Evolutionary conservation across 2,329 filamentous ascomycete species (phyloP), one percentile per base, ranked within the genome.

Genomic region (Pseudovirgaria hyperparasitica): DNA sequence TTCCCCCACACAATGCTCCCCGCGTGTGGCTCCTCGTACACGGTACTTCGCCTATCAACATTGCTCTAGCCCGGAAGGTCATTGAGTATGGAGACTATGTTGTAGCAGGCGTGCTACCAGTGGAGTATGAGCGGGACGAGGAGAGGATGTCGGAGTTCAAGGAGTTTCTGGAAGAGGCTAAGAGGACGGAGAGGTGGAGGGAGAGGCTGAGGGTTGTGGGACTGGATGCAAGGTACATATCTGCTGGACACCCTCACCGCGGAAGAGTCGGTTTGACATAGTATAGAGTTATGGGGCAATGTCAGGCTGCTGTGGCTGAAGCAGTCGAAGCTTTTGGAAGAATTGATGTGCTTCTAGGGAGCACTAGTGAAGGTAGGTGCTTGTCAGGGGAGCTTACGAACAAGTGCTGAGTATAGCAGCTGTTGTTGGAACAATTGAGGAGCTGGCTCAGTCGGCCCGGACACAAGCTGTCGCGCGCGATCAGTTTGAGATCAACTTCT

Each of bases 401-500:
- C 19, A 6, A 9, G 9, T 19, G 16, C 13, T 21, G 9, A 20
- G 8, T 28, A 12, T 18, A 2, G 16, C 32, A 85, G 82, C 84
- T 36, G 72, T 94, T 17, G 73, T 96, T 18, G 90, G 87, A 21
- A 81, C 84, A 1, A 79, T 96, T 6, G 90, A 96, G 55, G 90
- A 98, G 54, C 63, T 94, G 15, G 76, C 77, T 1, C 78, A 81
- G 16, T 76, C 67, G 14, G 66, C 68, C 4, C 69, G 74, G 22
- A 85, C 82, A 2, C 69, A 77, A 40, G 84, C 77, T 32, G 68
- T 94, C 11, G 77, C 92, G 19, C 73, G 81, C 34, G 82, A 92
- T 45, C 87, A 94, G 51, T 94, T 96, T 50, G 87, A 96, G 53
- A 76, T 75, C 36, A 84, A 92, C 43, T 96, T 92, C 63, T 96